Conservation (phyloP, 129 eudicot genomes). For the Flaveria linearis region DNA sequence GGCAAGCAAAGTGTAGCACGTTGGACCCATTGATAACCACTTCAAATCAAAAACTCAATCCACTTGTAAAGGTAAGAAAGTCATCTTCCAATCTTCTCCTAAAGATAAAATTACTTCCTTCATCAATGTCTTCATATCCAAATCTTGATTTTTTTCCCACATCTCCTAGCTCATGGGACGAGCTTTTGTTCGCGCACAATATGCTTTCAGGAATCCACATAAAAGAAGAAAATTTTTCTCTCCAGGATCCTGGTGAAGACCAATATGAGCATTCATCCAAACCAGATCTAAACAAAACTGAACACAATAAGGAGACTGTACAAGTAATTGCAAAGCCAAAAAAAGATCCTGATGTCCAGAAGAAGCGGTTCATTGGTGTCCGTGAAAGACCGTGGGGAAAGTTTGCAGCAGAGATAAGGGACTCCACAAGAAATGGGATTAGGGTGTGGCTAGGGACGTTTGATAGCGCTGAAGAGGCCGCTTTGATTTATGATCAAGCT, state of each 20-base stretch:
- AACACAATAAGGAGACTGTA: neutral
- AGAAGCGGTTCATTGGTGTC: constrained; percentile 38
- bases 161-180: constrained; percentile 34
- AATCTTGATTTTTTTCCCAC: constrained; percentile 24
- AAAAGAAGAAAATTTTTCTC: constrained; percentile 22
- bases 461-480: constrained; percentile 39
- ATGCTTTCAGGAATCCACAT: constrained; percentile 16
- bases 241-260: constrained; percentile 1
- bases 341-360: constrained; percentile 25
- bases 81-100: constrained; percentile 17
- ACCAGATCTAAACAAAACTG: constrained; percentile 13
- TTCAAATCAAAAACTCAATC: constrained; percentile 9
- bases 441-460: constrained; percentile 49
- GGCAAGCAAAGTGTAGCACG: constrained; percentile 21
- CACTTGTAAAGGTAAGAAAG: neutral
- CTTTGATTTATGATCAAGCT: constrained; percentile 41
- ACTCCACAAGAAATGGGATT: constrained; percentile 41
- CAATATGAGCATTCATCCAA: constrained; percentile 16
- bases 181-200: constrained; percentile 28
- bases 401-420: constrained; percentile 44
- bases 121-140: constrained; percentile 30
- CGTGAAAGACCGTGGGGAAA: constrained; percentile 40
- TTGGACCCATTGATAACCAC: constrained; percentile 31
- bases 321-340: constrained; percentile 8
- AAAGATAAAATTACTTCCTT: constrained; percentile 12